These are phyloP conservation scores for Acorus calamus DNA, from an alignment of 106 monocot genomes.

Conservation along the genomic window DNA sequence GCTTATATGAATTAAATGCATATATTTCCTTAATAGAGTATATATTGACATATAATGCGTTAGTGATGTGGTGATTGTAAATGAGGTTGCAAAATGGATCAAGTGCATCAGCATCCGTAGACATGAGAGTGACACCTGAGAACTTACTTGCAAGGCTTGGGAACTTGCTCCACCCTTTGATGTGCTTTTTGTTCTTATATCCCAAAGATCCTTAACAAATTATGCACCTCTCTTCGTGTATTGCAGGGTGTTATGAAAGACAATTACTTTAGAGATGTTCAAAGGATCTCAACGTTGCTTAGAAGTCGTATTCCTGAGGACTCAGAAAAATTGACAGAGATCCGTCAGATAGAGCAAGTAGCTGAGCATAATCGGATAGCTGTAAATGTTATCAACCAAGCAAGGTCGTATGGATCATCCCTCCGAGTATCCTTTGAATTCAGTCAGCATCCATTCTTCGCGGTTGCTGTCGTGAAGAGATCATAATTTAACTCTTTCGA, in stretches of 20 bases:
- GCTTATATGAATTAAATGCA: no score
- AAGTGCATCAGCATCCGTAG: no score
- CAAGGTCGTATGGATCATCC: conserved; percentile 38
- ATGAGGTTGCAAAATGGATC: no score
- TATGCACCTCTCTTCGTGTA: not conserved
- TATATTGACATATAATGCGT: no score
- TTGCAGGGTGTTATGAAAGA: conserved; percentile 40
- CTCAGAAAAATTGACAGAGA: conserved; percentile 50
- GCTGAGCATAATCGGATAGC: conserved; percentile 81
- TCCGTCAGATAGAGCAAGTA: conserved; percentile 76
- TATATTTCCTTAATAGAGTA: no score
- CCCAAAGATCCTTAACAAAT: not conserved
- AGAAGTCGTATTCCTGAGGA: conserved; percentile 53
- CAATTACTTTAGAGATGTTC: conserved; percentile 71
- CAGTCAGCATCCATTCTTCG: conserved; percentile 72
- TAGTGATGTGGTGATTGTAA: no score
- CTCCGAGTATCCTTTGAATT: conserved; percentile 67
- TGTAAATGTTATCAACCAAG: conserved; percentile 57
- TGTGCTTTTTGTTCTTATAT: no score
- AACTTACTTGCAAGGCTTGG: no score
- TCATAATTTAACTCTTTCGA: conserved; percentile 14
- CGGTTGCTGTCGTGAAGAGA: conserved; percentile 71
- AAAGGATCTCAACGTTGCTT: conserved; percentile 44
- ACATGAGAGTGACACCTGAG: no score
- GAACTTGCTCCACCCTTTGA: no score